A percentile compares a stretch with the other conserved stretches of the same genome.
Evolutionary conservation across 805 yeast species (phyloP).

Genomic region (Dipodascopsis uninucleata): DNA sequence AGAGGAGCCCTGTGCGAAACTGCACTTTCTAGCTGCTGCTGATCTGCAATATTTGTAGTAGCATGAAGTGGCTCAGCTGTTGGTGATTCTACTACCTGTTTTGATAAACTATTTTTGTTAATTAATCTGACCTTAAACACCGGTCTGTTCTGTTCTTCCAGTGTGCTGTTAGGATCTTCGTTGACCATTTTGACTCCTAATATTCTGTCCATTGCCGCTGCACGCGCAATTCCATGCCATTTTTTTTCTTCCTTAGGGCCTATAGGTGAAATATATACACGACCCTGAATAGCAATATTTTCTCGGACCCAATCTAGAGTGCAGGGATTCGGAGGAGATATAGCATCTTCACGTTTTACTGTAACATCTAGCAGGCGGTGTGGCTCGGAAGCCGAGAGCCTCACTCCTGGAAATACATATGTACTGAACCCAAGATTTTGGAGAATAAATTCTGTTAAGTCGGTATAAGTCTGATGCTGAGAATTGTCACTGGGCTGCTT

Average conservation of each 20-base stretch:
- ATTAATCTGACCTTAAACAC: neutral
- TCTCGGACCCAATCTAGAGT: slow-evolving; percentile 3
- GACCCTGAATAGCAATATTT: slow-evolving; percentile 10
- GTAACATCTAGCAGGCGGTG: slow-evolving; percentile 10
- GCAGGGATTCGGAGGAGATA: slow-evolving; percentile 19
- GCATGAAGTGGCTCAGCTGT: neutral
- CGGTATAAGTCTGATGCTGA: slow-evolving; percentile 1
- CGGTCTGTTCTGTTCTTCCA: neutral
- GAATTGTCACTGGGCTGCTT: no score
- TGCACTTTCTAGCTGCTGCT: neutral
- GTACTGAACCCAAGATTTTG: slow-evolving; percentile 8
- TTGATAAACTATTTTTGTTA: neutral
- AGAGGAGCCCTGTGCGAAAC: no score
- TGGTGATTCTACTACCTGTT: neutral
- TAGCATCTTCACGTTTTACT: slow-evolving; percentile 3
- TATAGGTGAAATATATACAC: slow-evolving; percentile 12
- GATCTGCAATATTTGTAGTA: neutral
- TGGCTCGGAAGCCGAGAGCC: slow-evolving; percentile 3
- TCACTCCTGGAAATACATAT: slow-evolving; percentile 22
- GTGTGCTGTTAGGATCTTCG: neutral
- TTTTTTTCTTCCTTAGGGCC: slow-evolving; percentile 22
- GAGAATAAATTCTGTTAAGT: slow-evolving; percentile 8
- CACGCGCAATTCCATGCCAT: slow-evolving; percentile 24
- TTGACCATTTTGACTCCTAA: neutral
- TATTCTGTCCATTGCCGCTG: slow-evolving; percentile 22